A percentile compares a stretch with the other conserved stretches of the same genome.
These are phyloP conservation scores for Amanita molliuscula DNA, from an alignment of 768 basidiomycete species.

Conservation along the genomic window DNA sequence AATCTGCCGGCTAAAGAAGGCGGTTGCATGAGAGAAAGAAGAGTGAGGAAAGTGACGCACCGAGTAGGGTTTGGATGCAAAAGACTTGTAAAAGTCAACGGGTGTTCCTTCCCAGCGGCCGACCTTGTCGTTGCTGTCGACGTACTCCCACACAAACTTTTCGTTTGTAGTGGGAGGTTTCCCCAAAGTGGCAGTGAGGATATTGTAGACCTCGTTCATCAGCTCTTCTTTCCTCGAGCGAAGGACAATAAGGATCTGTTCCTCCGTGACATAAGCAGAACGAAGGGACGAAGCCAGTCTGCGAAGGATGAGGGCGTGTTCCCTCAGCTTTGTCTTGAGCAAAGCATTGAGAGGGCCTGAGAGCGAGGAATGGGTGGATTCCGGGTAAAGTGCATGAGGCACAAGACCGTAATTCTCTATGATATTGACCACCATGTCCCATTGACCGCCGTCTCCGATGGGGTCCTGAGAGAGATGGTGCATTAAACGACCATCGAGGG, in stretches of 20 bases:
- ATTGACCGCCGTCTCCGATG: conserved; percentile 88
- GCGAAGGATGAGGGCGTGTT: conserved; percentile 80
- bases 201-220: conserved; percentile 73
- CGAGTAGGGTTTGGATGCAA: conserved; percentile 44
- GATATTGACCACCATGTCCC: conserved; percentile 75
- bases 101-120: conserved; percentile 75
- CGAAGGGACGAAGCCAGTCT: conserved; percentile 44
- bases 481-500: conserved; percentile 78
- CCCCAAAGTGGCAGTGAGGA: conserved; percentile 81
- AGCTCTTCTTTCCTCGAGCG: conserved; percentile 80
- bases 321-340: conserved; percentile 85
- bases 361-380: conserved; percentile 73
- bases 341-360: conserved; percentile 66
- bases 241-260: conserved; percentile 40
- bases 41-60: conserved; percentile 20
- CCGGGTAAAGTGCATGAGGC: conserved; percentile 75
- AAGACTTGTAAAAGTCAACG: conserved; percentile 64
- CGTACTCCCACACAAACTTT: conserved; percentile 82
- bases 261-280: conserved; percentile 32
- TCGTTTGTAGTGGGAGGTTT: conserved; percentile 69
- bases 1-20: conserved; percentile 47
- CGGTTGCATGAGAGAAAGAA: neutral
- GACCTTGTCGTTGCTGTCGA: conserved; percentile 68
- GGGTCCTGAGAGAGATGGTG: conserved; percentile 66
- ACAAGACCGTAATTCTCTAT: conserved; percentile 74